Percentiles rank a stretch among this genome's conserved stretches.
Evolutionary conservation across 441 rosid species (phyloP).

Genomic region (Macaranga tanarius): DNA sequence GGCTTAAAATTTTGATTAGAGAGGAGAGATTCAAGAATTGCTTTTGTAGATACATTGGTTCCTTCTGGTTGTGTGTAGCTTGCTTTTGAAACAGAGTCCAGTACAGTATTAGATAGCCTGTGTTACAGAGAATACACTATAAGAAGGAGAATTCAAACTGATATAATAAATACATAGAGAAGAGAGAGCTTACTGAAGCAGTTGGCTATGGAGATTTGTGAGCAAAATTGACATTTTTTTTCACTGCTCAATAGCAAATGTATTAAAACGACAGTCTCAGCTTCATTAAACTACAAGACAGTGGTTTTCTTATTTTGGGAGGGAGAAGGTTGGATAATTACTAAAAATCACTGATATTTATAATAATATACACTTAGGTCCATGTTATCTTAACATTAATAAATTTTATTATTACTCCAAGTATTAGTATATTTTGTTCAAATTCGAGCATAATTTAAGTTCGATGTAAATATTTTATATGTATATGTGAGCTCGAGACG

Average conservation of each 20-base stretch:
- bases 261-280: background rate
- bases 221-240: constrained; percentile 40
- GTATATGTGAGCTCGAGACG: too few relatives aligned
- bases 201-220: constrained; percentile 42
- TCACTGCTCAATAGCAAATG: background rate
- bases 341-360: too few relatives aligned
- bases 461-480: too few relatives aligned
- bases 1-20: constrained; percentile 19
- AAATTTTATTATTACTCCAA: too few relatives aligned
- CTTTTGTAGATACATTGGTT: constrained; percentile 44
- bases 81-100: constrained; percentile 40
- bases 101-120: constrained; percentile 48
- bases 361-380: too few relatives aligned
- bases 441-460: too few relatives aligned
- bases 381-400: too few relatives aligned
- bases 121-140: background rate
- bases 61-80: constrained; percentile 47
- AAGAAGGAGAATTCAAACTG: too few relatives aligned
- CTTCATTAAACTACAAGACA: background rate
- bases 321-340: too few relatives aligned
- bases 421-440: too few relatives aligned
- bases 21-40: constrained; percentile 48
- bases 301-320: too few relatives aligned
- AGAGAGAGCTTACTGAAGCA: constrained; percentile 44
- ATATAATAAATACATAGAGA: background rate